Evolutionary conservation across 805 yeast genomes (phyloP).

Genomic region (Hagleromyces aurorensis): DNA sequence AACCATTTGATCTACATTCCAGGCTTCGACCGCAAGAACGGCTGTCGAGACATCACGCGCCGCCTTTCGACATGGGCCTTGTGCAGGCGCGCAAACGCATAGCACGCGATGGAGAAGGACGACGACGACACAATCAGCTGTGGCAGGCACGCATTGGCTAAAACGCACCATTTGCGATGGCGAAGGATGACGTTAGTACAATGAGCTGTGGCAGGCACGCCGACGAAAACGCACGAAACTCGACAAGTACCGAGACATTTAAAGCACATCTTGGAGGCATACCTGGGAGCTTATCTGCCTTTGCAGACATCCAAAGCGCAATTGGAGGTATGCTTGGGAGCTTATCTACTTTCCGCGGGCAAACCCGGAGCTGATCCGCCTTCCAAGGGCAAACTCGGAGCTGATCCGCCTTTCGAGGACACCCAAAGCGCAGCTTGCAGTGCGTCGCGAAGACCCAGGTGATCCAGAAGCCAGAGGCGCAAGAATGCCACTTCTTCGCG

Average conservation of each 20-base stretch:
- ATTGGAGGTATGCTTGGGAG: no score
- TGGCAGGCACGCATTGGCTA: no score
- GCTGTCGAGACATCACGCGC: constrained; percentile 75
- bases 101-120: constrained; percentile 48
- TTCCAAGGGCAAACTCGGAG: no score
- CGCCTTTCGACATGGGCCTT: constrained; percentile 66
- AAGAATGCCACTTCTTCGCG: constrained; percentile 58
- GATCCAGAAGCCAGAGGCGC: constrained; percentile 54
- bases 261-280: constrained; percentile 71
- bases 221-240: constrained; percentile 24
- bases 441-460: constrained; percentile 67
- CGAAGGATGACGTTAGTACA: no score
- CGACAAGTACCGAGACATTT: constrained; percentile 32
- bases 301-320: constrained; percentile 84
- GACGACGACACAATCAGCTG: constrained; percentile 52
- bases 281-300: constrained; percentile 77
- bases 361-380: no score
- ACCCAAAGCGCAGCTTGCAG: constrained; percentile 79
- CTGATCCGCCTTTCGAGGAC: constrained; percentile 74
- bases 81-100: constrained; percentile 68
- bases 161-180: no score
- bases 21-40: constrained; percentile 61
- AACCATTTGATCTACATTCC: constrained; percentile 67
- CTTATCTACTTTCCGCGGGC: no score
- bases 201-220: no score